Evolutionary conservation across 2,329 filamentous ascomycete genomes (phyloP).

Genomic region (Xylariaceae sp.): DNA sequence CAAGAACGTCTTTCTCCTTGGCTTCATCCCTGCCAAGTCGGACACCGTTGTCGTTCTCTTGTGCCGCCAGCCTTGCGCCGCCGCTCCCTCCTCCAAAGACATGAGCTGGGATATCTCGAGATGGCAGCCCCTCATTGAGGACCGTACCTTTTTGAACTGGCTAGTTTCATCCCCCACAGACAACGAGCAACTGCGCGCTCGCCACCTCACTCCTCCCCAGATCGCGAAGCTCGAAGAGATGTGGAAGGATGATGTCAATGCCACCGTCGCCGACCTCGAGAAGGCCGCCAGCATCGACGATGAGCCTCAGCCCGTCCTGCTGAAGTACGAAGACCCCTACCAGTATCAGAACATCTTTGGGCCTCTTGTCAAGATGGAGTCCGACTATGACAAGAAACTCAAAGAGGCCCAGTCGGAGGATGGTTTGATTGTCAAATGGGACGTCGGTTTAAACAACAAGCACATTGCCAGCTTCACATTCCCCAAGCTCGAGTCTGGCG

Average conservation of each 20-base stretch:
- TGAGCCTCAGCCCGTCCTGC: constrained; percentile 84
- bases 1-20: constrained; percentile 97
- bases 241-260: constrained; percentile 92
- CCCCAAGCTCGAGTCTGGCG: constrained; percentile 93
- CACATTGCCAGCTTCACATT: constrained; percentile 92
- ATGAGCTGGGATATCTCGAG: constrained; percentile 99
- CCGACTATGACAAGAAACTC: constrained; percentile 97
- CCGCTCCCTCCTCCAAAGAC: constrained; percentile 92
- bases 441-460: constrained; percentile 94
- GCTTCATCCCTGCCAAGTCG: constrained; percentile 97
- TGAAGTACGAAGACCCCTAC: constrained; percentile 95
- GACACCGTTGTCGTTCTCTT: constrained; percentile 96
- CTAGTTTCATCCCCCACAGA: constrained; percentile 86
- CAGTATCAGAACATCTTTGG: constrained; percentile 99
- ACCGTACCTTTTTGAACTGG: constrained; percentile 92
- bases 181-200: constrained; percentile 90
- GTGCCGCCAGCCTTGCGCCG: constrained; percentile 92
- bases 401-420: constrained; percentile 98
- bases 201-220: constrained; percentile 88
- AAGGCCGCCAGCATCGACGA: constrained; percentile 90
- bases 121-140: constrained; percentile 96
- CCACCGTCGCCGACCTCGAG: constrained; percentile 86
- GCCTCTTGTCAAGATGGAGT: constrained; percentile 96
- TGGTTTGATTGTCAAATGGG: constrained; percentile 90
- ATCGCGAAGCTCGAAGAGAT: constrained; percentile 96